Conservation (phyloP, 768 basidiomycete genomes). For the Lactarius vividus region DNA sequence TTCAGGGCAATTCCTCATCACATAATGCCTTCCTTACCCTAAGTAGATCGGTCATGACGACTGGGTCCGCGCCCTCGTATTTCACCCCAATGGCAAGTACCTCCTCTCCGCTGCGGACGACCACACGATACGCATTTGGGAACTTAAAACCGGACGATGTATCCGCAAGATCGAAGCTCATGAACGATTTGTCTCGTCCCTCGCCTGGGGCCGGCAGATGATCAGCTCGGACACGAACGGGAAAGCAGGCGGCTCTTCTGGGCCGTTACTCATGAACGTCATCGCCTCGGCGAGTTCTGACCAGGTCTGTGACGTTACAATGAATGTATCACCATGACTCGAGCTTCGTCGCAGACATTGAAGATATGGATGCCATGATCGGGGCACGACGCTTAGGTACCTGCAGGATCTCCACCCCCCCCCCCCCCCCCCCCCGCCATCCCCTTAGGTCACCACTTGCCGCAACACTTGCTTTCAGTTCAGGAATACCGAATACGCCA, state of each 20-base stretch:
- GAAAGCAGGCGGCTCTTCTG: constrained; percentile 21
- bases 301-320: constrained; percentile 18
- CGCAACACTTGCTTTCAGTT: constrained; percentile 25
- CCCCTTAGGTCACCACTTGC: constrained; percentile 14
- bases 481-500: constrained; percentile 21
- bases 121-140: constrained; percentile 58
- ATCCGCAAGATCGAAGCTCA: constrained; percentile 31
- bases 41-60: constrained; percentile 47
- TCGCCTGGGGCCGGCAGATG: constrained; percentile 28
- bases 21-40: neutral
- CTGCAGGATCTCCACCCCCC: neutral
- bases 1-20: neutral
- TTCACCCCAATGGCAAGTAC: constrained; percentile 56
- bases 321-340: neutral
- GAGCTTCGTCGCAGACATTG: constrained; percentile 19
- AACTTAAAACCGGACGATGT: constrained; percentile 52
- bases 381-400: neutral
- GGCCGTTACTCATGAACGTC: constrained; percentile 25
- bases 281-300: constrained; percentile 27
- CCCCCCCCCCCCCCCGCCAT: no score
- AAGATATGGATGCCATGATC: constrained; percentile 29
- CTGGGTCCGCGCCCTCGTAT: constrained; percentile 56
- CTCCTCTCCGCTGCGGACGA: constrained; percentile 59
- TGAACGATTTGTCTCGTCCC: constrained; percentile 25
- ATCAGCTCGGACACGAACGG: constrained; percentile 21